Percentiles rank a stretch among this genome's conserved stretches.
These are phyloP conservation scores for Amylostereum chailletii DNA, from an alignment of 1,284 basidiomycete species.

Conservation along the genomic window DNA sequence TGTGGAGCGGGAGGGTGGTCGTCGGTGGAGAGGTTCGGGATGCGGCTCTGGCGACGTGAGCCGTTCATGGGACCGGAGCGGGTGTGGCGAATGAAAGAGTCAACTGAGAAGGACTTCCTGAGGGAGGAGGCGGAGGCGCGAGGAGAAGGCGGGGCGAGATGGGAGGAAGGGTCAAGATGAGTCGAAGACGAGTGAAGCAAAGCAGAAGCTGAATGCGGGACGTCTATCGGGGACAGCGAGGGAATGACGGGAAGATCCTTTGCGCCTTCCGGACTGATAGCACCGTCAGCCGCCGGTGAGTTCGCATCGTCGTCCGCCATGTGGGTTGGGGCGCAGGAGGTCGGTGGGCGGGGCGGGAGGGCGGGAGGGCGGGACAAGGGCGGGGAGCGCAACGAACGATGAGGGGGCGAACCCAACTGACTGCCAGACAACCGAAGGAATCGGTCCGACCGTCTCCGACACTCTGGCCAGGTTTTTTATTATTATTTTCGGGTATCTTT, in stretches of 20 bases:
- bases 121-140: conserved; percentile 29
- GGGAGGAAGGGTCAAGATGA: conserved; percentile 22
- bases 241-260: conserved; percentile 34
- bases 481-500: too few species aligned
- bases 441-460: too few species aligned
- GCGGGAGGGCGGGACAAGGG: too few species aligned
- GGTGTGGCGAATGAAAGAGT: conserved; percentile 53
- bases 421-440: too few species aligned
- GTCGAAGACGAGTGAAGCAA: conserved; percentile 24
- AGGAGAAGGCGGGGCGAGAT: conserved; percentile 16
- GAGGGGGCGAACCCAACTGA: too few species aligned
- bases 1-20: conserved; percentile 3
- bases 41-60: conserved; percentile 15
- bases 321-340: too few species aligned
- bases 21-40: neutral
- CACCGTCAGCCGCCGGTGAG: neutral
- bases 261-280: conserved; percentile 8
- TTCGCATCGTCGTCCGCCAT: too few species aligned
- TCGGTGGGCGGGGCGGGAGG: too few species aligned
- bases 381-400: too few species aligned
- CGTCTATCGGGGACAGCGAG: conserved; percentile 35
- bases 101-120: conserved; percentile 66
- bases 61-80: conserved; percentile 14
- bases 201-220: conserved; percentile 23
- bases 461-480: too few species aligned